A percentile compares a stretch with the other conserved stretches of the same genome.
Evolutionary conservation across 805 yeast species (phyloP).

Genomic region (Grigorovia humatica): DNA sequence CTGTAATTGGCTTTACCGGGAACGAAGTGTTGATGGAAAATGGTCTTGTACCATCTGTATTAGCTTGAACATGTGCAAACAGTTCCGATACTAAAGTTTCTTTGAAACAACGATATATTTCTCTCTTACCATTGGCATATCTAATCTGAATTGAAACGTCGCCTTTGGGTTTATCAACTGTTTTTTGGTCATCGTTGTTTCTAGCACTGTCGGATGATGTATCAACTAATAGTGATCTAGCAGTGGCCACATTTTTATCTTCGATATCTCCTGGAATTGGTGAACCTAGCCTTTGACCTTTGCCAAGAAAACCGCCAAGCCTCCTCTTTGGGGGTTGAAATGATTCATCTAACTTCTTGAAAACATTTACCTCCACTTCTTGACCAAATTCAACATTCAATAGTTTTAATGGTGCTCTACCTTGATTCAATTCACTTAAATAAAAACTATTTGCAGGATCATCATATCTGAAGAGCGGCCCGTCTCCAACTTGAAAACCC

Average conservation of each 20-base stretch:
- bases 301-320: conserved; percentile 63
- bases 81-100: conserved; percentile 54
- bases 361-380: conserved; percentile 86
- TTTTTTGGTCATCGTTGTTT: conserved; percentile 16
- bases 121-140: conserved; percentile 69
- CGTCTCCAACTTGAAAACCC: conserved; percentile 93
- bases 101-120: conserved; percentile 53
- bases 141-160: conserved; percentile 74
- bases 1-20: conserved; percentile 66
- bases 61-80: conserved; percentile 54
- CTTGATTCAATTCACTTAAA: conserved; percentile 70
- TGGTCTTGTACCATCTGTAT: conserved; percentile 36
- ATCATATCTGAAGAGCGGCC: conserved; percentile 74
- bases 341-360: conserved; percentile 70
- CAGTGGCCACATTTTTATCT: conserved; percentile 6
- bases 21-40: conserved; percentile 70
- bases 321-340: conserved; percentile 57
- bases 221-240: conserved; percentile 9
- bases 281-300: conserved; percentile 80
- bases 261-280: conserved; percentile 67
- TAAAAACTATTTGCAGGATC: conserved; percentile 82
- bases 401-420: conserved; percentile 81
- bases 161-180: conserved; percentile 30
- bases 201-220: conserved; percentile 14
- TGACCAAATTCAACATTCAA: conserved; percentile 81